Base-by-base conservation (phyloP, 2,329 filamentous ascomycete genomes). In the Penicillium sp. region DNA sequence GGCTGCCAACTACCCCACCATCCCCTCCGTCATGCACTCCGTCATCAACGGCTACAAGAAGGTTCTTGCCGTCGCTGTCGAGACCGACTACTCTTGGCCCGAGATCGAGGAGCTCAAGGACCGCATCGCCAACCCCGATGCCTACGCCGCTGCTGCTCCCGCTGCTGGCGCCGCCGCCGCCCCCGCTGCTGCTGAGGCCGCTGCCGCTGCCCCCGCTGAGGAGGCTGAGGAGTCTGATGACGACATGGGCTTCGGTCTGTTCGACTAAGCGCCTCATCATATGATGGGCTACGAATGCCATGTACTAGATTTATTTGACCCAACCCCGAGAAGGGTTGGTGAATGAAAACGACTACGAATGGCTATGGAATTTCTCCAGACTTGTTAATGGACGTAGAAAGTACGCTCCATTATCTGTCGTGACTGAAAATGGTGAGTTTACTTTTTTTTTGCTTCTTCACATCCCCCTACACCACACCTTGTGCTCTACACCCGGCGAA, bases 41-140 rank as follows among this genome's bases (percentile, higher is more conserved):
- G 65, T 98, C 60, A 80, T 97, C 82, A 98, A 97, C 84, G 74
- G 79, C 67, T 98, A 98, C 88, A 98, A 98, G 89, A 96, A 95
- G 71, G 78, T 97, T 62, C 58, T 72, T 51, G 80, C 93, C 61
- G 84, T 96, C 66, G 94, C 93, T 66, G 73, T 98, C 67, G 81
- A 84, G 76, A 96, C 88, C 64, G 90, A 95, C 61, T 86, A 85
- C 81, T 85, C 83, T 76, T 98, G 93, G 91, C 84, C 90, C 66
- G 89, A 88, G 75, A 95, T 98, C 68, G 84, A 94, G 68, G 81
- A 95, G 77, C 86, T 98, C 78, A 98, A 98, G 87, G 93, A 98
- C 79, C 89, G 93, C 73, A 96, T 98, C 68, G 89, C 89, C 77
- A 97, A 98, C 84, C 94, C 94, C 63, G 93, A 98, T 46, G 89